Evolutionary conservation across 345 rosid species (phyloP).

Genomic region (Corchorus capsularis): DNA sequence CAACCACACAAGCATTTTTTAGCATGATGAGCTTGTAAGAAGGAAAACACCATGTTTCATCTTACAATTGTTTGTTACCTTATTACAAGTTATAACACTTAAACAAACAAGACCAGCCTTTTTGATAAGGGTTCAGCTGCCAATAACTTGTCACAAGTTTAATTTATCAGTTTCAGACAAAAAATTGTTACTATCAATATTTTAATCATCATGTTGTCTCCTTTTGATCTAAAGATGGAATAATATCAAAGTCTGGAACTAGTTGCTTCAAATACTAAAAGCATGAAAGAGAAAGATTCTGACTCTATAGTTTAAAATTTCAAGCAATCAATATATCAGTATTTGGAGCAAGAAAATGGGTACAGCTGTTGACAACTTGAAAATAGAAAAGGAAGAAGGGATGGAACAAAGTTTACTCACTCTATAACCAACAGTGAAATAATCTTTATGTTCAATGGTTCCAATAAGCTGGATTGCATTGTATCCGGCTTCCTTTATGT

Average conservation of each 20-base stretch:
- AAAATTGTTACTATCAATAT: background rate
- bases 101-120: constrained; percentile 1
- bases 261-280: background rate
- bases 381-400: constrained; percentile 7
- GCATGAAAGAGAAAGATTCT: constrained; percentile 3
- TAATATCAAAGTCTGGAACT: background rate
- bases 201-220: background rate
- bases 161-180: background rate
- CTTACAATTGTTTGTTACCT: background rate
- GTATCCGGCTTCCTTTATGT: constrained; percentile 85
- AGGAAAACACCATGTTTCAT: background rate
- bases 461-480: constrained; percentile 94
- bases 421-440: constrained; percentile 88
- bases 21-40: constrained; percentile 6
- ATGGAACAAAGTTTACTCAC: constrained; percentile 45
- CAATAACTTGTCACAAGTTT: background rate
- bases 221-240: background rate
- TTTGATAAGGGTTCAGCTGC: background rate
- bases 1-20: constrained; percentile 6
- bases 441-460: constrained; percentile 92
- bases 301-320: background rate
- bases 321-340: background rate
- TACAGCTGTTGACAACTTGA: background rate
- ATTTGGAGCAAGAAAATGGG: background rate
- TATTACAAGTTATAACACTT: background rate